These are phyloP conservation scores for Globisporangium spiculum DNA, from an alignment of 352 stramenopile genomes.

Conservation along the genomic window DNA sequence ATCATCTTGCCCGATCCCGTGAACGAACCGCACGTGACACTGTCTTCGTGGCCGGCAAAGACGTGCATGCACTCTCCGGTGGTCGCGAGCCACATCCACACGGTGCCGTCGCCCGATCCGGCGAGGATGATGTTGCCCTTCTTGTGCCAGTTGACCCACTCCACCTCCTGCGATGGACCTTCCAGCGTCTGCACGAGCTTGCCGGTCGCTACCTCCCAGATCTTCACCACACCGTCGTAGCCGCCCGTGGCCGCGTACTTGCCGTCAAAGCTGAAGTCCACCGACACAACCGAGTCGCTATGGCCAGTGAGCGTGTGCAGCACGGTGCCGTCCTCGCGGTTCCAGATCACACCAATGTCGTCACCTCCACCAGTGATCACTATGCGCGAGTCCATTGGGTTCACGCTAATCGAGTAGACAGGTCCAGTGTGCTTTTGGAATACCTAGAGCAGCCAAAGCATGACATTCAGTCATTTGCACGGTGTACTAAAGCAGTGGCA, in stretches of 20 bases:
- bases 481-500: background rate
- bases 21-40: conserved; percentile 93
- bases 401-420: conserved; percentile 82
- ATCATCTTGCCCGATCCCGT: conserved; percentile 95
- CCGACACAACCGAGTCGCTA: conserved; percentile 78
- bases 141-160: conserved; percentile 90
- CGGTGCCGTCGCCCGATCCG: conserved; percentile 83
- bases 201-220: conserved; percentile 88
- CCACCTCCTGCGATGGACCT: conserved; percentile 87
- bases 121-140: conserved; percentile 89
- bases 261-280: conserved; percentile 86
- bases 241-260: conserved; percentile 85
- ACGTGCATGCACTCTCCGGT: conserved; percentile 97
- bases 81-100: conserved; percentile 93
- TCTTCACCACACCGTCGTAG: conserved; percentile 84
- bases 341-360: conserved; percentile 85
- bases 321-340: conserved; percentile 73
- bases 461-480: background rate
- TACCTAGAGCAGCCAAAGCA: conserved; percentile 33
- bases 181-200: conserved; percentile 79
- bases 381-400: conserved; percentile 77
- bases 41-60: conserved; percentile 96
- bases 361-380: conserved; percentile 83
- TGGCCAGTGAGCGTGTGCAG: conserved; percentile 79
- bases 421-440: conserved; percentile 74